These are phyloP conservation scores for Mallotus repandus DNA, from an alignment of 441 rosid species.

Conservation along the genomic window DNA sequence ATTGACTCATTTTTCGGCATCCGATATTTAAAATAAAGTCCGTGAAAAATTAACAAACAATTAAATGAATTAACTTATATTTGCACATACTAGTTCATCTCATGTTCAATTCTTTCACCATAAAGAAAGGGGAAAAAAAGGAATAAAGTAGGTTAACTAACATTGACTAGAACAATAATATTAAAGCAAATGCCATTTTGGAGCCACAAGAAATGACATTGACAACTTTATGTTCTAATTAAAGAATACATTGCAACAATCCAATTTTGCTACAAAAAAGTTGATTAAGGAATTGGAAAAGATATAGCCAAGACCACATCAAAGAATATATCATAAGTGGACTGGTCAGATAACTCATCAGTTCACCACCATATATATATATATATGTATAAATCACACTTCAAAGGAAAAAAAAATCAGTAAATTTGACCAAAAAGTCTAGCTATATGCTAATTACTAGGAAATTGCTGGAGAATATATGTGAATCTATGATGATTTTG, in stretches of 20 bases:
- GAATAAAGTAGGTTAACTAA: conserved; percentile 30
- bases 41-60: too few species aligned
- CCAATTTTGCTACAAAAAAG: neutral
- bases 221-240: conserved; percentile 8
- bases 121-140: neutral
- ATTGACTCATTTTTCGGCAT: too few species aligned
- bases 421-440: too few species aligned
- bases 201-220: conserved; percentile 17
- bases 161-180: conserved; percentile 25
- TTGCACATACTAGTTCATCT: neutral
- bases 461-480: too few species aligned
- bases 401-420: neutral
- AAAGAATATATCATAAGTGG: conserved; percentile 1
- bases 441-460: too few species aligned
- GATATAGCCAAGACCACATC: neutral
- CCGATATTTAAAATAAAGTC: too few species aligned
- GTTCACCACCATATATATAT: neutral
- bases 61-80: too few species aligned
- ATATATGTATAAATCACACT: neutral
- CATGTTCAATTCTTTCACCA: conserved; percentile 13
- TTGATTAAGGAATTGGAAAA: conserved; percentile 15
- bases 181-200: conserved; percentile 16
- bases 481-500: too few species aligned
- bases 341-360: conserved; percentile 17
- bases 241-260: conserved; percentile 16